Percentiles rank a stretch among this genome's conserved stretches.
These are phyloP conservation scores for Prototheca wickerhamii DNA, from an alignment of 163 green algal genomes.

Conservation along the genomic window DNA sequence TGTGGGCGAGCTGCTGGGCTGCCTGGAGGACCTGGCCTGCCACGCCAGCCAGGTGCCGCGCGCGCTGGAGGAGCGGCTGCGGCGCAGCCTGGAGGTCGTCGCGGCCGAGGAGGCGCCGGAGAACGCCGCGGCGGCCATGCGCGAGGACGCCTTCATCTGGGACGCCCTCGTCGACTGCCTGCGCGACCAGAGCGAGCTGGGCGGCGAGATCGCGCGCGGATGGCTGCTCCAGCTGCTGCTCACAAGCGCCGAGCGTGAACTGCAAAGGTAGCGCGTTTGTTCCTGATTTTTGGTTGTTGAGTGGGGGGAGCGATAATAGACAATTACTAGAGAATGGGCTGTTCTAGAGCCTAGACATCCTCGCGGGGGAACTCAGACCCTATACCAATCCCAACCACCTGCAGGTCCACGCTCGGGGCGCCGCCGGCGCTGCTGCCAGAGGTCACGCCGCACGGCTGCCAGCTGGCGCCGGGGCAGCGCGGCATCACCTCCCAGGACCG, in stretches of 20 bases:
- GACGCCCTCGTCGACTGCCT: slow-evolving; percentile 19
- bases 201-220: slow-evolving; percentile 11
- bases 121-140: background rate
- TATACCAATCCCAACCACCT: background rate
- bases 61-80: slow-evolving; percentile 11
- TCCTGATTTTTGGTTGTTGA: background rate
- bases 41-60: slow-evolving; percentile 4
- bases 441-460: slow-evolving; percentile 7
- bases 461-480: slow-evolving; percentile 11
- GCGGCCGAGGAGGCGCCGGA: background rate
- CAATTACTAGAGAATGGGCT: no score
- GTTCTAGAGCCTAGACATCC: background rate
- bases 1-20: slow-evolving; percentile 14
- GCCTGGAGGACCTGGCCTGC: slow-evolving; percentile 17
- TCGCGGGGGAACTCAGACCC: background rate
- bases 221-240: slow-evolving; percentile 24
- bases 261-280: background rate
- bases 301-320: background rate
- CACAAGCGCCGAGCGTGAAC: slow-evolving; percentile 9
- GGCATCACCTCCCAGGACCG: slow-evolving; percentile 13
- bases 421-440: slow-evolving; percentile 18
- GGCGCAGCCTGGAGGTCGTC: slow-evolving; percentile 11
- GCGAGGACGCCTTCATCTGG: slow-evolving; percentile 6
- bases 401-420: background rate
- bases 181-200: slow-evolving; percentile 11